Percentiles rank a stretch among this genome's conserved stretches.
These are phyloP conservation scores for Waltergamsia citrina DNA, from an alignment of 2,329 filamentous ascomycete species.

Conservation along the genomic window DNA sequence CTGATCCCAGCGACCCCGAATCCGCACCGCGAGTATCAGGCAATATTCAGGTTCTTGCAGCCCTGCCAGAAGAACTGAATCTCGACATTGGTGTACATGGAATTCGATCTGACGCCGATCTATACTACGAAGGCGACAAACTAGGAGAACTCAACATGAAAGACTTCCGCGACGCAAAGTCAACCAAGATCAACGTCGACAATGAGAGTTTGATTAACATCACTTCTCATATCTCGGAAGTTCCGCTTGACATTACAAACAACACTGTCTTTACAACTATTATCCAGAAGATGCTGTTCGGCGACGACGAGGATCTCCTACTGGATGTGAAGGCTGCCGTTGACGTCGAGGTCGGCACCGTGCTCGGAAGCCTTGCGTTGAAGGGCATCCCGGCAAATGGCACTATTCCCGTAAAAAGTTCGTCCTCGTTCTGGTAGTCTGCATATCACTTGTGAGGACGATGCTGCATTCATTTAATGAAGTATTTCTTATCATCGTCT, in stretches of 20 bases:
- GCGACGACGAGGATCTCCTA: constrained; percentile 54
- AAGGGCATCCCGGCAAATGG: constrained; percentile 81
- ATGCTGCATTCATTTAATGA: constrained; percentile 11
- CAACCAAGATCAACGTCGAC: constrained; percentile 50
- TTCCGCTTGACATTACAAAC: constrained; percentile 75
- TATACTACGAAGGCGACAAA: constrained; percentile 68
- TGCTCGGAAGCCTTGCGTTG: constrained; percentile 70
- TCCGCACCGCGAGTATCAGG: constrained; percentile 74
- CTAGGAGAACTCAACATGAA: constrained; percentile 72
- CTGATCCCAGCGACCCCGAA: constrained; percentile 64
- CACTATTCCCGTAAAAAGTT: constrained; percentile 86
- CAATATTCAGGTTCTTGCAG: constrained; percentile 69
- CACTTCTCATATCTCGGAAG: constrained; percentile 65
- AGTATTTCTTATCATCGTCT: constrained; percentile 19
- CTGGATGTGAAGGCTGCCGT: constrained; percentile 72
- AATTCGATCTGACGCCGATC: constrained; percentile 68
- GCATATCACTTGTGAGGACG: constrained; percentile 15
- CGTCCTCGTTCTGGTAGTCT: constrained; percentile 49
- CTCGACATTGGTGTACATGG: constrained; percentile 70
- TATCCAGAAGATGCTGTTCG: constrained; percentile 72
- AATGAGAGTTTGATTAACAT: constrained; percentile 60
- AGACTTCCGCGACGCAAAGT: constrained; percentile 79
- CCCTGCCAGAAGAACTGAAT: constrained; percentile 77
- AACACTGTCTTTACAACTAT: constrained; percentile 70
- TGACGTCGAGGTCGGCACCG: constrained; percentile 73